Conservation (phyloP, 1,284 basidiomycete species). For the Malassezia slooffiae region DNA sequence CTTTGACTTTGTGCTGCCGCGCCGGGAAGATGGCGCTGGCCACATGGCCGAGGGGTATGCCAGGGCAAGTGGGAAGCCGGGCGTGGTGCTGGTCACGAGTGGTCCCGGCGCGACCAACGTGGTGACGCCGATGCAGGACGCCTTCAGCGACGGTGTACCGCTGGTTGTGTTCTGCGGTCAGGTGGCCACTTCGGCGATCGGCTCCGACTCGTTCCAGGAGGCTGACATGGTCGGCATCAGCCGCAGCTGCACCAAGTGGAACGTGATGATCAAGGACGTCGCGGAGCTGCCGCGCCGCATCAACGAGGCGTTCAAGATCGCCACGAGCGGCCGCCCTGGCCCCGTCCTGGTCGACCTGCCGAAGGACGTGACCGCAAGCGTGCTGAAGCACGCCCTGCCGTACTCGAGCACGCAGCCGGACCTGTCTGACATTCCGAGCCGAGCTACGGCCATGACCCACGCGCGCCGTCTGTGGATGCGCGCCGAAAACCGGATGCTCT, state of each 20-base stretch:
- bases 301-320: slow-evolving; percentile 99
- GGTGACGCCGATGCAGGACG: slow-evolving; percentile 95
- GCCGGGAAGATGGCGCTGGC: slow-evolving; percentile 94
- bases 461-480: slow-evolving; percentile 1
- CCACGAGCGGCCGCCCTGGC: slow-evolving; percentile 87
- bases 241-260: slow-evolving; percentile 96
- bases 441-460: slow-evolving; percentile 27
- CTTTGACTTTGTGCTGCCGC: slow-evolving; percentile 88
- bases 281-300: slow-evolving; percentile 85
- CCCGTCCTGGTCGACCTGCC: slow-evolving; percentile 95
- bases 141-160: slow-evolving; percentile 84
- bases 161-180: slow-evolving; percentile 93
- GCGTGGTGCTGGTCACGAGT: slow-evolving; percentile 92
- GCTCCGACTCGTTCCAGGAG: slow-evolving; percentile 96
- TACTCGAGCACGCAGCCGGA: slow-evolving; percentile 80
- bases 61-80: slow-evolving; percentile 90
- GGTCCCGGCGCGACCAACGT: slow-evolving; percentile 97
- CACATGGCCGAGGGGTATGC: slow-evolving; percentile 99
- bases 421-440: slow-evolving; percentile 45
- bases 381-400: slow-evolving; percentile 74
- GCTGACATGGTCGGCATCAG: slow-evolving; percentile 94
- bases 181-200: slow-evolving; percentile 94
- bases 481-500: neutral
- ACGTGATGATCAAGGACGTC: slow-evolving; percentile 98
- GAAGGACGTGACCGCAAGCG: slow-evolving; percentile 89